These are phyloP conservation scores for Sarcodon aspratus DNA, from an alignment of 768 basidiomycete genomes.

Conservation along the genomic window DNA sequence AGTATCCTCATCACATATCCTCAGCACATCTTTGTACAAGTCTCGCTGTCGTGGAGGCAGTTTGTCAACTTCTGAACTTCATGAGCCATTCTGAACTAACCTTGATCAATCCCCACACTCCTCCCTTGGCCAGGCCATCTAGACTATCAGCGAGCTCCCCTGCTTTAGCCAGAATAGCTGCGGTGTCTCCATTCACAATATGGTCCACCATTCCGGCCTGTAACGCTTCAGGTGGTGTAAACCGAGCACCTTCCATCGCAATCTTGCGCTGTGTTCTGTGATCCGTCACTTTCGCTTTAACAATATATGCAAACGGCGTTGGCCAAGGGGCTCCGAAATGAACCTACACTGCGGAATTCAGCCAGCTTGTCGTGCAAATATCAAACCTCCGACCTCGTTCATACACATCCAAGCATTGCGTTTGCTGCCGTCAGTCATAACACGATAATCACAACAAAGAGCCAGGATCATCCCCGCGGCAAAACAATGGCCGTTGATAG, in stretches of 20 bases:
- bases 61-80: neutral
- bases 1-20: constrained; percentile 23
- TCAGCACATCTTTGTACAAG: constrained; percentile 44
- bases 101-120: constrained; percentile 71
- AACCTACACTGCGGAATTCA: constrained; percentile 28
- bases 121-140: constrained; percentile 36
- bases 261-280: constrained; percentile 55
- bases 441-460: constrained; percentile 76
- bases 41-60: constrained; percentile 26
- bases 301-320: constrained; percentile 50
- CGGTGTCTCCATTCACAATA: constrained; percentile 42
- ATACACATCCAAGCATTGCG: constrained; percentile 82
- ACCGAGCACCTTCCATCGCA: constrained; percentile 70
- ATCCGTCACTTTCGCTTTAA: constrained; percentile 54
- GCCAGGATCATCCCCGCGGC: constrained; percentile 77
- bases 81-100: constrained; percentile 18
- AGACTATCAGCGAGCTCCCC: constrained; percentile 47
- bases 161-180: constrained; percentile 47
- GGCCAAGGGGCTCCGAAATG: constrained; percentile 82
- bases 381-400: constrained; percentile 59
- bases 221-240: constrained; percentile 61
- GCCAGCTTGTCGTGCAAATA: neutral
- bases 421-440: constrained; percentile 75
- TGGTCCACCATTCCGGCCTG: constrained; percentile 60
- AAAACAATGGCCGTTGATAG: constrained; percentile 79